phyloP scores from a whole-genome alignment of 805 yeast genomes.

The Candida stauntonica region DNA sequence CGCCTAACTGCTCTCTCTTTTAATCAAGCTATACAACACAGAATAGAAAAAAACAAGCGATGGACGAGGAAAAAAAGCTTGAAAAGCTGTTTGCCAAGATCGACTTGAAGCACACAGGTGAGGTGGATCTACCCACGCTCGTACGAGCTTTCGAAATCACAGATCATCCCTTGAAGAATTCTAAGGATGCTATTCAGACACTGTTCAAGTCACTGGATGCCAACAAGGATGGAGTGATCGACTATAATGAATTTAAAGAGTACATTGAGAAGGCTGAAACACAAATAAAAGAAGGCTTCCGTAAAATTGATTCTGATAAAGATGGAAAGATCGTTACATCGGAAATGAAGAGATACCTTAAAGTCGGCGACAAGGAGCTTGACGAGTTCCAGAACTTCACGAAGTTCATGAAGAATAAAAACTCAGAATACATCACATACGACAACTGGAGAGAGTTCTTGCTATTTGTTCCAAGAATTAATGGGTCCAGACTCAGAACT shows the following conservation, averaged over 20 bases:
- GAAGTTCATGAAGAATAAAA: conserved; percentile 42
- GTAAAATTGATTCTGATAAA: conserved; percentile 60
- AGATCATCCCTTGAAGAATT: conserved; percentile 61
- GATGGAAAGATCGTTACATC: conserved; percentile 65
- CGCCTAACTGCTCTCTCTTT: neutral
- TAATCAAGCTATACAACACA: neutral
- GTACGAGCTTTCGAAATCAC: conserved; percentile 35
- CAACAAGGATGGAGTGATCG: conserved; percentile 52
- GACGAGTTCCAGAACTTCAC: conserved; percentile 56
- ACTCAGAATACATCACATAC: conserved; percentile 63
- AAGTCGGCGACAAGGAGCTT: conserved; percentile 44
- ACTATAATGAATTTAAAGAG: conserved; percentile 59
- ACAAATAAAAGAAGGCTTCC: conserved; percentile 67
- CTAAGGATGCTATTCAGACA: conserved; percentile 51
- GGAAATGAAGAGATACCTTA: conserved; percentile 66
- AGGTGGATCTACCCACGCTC: conserved; percentile 34
- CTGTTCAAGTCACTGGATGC: conserved; percentile 58
- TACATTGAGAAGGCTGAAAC: conserved; percentile 65
- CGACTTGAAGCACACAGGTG: conserved; percentile 37
- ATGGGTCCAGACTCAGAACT: conserved; percentile 73
- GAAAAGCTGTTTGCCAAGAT: conserved; percentile 36
- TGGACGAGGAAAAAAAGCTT: conserved; percentile 7
- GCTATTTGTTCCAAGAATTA: conserved; percentile 73
- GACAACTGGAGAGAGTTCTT: conserved; percentile 85
- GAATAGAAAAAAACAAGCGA: neutral